These are phyloP conservation scores for Stereum hirsutum DNA, from an alignment of 1,284 basidiomycete species.

Conservation along the genomic window DNA sequence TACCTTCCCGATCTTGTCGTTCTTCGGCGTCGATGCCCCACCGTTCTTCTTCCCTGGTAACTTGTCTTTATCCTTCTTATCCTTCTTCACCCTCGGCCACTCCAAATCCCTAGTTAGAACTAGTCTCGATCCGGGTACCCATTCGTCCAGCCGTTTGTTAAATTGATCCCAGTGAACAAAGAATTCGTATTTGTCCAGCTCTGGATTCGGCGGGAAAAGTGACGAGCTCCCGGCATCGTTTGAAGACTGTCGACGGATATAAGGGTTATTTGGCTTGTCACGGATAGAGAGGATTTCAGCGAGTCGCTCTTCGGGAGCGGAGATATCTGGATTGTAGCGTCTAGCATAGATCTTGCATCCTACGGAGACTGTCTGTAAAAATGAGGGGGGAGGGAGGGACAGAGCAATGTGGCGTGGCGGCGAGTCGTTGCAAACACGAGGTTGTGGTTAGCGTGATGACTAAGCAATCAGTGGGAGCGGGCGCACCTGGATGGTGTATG, in stretches of 20 bases:
- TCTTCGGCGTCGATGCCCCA: conserved; percentile 8
- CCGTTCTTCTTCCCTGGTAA: conserved; percentile 14
- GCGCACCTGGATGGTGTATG: conserved; percentile 67
- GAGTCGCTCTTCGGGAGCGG: conserved; percentile 71
- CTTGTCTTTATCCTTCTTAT: conserved; percentile 21
- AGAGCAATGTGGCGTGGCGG: conserved; percentile 7
- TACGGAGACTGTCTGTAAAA: conserved; percentile 75
- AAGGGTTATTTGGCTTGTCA: conserved; percentile 67
- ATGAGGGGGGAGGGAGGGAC: neutral
- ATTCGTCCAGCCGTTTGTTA: conserved; percentile 98
- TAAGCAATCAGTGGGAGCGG: conserved; percentile 11
- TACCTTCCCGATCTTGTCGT: conserved; percentile 14
- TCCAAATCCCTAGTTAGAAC: conserved; percentile 84
- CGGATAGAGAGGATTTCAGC: conserved; percentile 92
- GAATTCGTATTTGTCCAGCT: conserved; percentile 77
- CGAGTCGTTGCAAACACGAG: no score
- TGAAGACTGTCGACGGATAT: conserved; percentile 21
- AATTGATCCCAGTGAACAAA: conserved; percentile 98
- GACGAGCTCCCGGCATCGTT: conserved; percentile 3
- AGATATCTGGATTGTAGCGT: conserved; percentile 66
- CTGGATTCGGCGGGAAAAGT: conserved; percentile 36
- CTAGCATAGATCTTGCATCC: conserved; percentile 92
- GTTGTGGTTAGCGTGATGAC: conserved; percentile 11
- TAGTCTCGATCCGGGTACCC: conserved; percentile 88
- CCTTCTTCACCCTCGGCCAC: conserved; percentile 91